Conservation (phyloP, 176 grass and related monocot genomes). For the Olyra latifolia region DNA sequence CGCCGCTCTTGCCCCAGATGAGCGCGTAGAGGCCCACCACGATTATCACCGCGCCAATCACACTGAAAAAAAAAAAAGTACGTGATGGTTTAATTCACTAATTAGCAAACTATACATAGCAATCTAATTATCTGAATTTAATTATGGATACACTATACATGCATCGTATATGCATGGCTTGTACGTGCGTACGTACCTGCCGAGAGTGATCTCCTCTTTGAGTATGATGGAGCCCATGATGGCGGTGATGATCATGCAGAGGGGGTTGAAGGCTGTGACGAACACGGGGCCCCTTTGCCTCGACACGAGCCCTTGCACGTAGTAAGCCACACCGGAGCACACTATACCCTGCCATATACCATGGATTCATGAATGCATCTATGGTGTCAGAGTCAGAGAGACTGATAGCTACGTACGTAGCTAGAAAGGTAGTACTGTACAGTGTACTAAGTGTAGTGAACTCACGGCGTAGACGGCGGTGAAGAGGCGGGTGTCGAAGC, state of each 20-base stretch:
- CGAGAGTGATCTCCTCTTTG: conserved; percentile 73
- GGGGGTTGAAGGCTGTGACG: conserved; percentile 92
- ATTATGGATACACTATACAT: neutral
- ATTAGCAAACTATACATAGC: conserved; percentile 11
- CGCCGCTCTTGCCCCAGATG: conserved; percentile 89
- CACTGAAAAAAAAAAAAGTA: conserved; percentile 37
- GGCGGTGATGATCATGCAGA: conserved; percentile 97
- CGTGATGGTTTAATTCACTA: neutral
- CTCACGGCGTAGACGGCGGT: conserved; percentile 81
- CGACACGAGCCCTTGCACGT: conserved; percentile 83
- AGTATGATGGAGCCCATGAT: conserved; percentile 80
- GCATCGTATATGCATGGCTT: neutral
- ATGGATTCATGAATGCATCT: too few relatives aligned
- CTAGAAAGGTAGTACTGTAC: neutral
- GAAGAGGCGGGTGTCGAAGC: conserved; percentile 86
- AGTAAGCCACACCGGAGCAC: conserved; percentile 91
- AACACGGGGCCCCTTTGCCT: conserved; percentile 82
- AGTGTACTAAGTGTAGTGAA: neutral
- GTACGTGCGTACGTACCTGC: conserved; percentile 53
- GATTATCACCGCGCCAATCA: conserved; percentile 87
- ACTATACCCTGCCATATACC: conserved; percentile 61
- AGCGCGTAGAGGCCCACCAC: conserved; percentile 80
- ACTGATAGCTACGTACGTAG: neutral
- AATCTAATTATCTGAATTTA: neutral
- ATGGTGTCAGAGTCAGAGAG: neutral